Conservation (phyloP, 169 alveolate genomes). For the Cryptosporidium muris region DNA sequence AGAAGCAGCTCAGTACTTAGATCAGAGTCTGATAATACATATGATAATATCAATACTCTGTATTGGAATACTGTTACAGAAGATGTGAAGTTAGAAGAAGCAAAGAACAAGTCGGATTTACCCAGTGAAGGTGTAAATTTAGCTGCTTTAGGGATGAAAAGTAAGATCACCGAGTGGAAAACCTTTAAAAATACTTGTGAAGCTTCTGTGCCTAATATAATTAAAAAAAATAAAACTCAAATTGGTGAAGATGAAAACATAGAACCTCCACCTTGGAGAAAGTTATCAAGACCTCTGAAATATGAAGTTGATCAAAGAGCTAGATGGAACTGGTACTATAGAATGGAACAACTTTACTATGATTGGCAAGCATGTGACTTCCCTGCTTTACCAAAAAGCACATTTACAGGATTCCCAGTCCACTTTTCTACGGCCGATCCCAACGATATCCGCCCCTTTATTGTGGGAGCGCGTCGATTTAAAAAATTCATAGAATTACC, state of each 20-base stretch:
- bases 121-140: constrained; percentile 70
- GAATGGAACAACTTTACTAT: constrained; percentile 82
- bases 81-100: constrained; percentile 17
- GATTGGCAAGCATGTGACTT: constrained; percentile 82
- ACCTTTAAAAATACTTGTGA: constrained; percentile 25
- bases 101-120: constrained; percentile 17
- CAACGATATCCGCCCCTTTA: constrained; percentile 80
- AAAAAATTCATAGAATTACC: constrained; percentile 79
- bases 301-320: constrained; percentile 79
- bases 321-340: constrained; percentile 85
- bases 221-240: constrained; percentile 49
- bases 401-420: constrained; percentile 87
- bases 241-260: constrained; percentile 43
- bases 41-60: constrained; percentile 4
- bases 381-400: constrained; percentile 83
- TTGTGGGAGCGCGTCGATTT: constrained; percentile 79
- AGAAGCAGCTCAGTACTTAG: constrained; percentile 4
- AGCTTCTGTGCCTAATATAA: constrained; percentile 30
- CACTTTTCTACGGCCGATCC: constrained; percentile 85
- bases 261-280: constrained; percentile 77
- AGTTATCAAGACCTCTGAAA: constrained; percentile 76
- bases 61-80: constrained; percentile 56
- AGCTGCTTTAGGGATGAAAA: constrained; percentile 63
- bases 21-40: background rate
- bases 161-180: constrained; percentile 29